Conservation (phyloP, 306 rosid species). For the Albizia julibrissin region DNA sequence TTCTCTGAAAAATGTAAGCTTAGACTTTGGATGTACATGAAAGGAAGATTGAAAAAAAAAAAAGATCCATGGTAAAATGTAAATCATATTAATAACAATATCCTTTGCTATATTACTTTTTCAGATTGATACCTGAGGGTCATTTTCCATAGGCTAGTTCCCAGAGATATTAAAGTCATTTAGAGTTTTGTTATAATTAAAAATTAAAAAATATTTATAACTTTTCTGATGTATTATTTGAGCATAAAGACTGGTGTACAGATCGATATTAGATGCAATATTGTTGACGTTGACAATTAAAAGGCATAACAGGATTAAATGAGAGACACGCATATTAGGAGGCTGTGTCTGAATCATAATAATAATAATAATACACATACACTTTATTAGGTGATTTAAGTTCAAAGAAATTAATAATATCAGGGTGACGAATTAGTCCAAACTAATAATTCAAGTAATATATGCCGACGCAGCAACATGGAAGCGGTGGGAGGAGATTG, state of each 20-base stretch:
- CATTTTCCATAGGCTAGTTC: no score
- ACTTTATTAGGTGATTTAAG: background rate
- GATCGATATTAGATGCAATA: background rate
- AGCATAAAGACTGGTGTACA: background rate
- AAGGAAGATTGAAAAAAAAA: no score
- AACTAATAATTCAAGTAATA: background rate
- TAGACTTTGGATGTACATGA: no score
- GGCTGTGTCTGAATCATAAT: slow-evolving; percentile 36
- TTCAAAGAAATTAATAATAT: background rate
- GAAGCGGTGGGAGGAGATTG: background rate
- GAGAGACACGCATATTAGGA: background rate
- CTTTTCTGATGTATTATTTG: no score
- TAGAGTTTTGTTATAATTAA: no score
- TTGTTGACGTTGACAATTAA: background rate
- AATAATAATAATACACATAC: background rate
- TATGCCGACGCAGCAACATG: slow-evolving; percentile 33
- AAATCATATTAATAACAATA: no score
- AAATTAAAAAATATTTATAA: no score
- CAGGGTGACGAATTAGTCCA: background rate
- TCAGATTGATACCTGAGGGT: no score
- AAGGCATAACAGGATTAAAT: slow-evolving; percentile 8
- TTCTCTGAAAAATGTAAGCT: background rate
- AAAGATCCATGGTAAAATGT: no score
- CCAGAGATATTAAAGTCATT: no score
- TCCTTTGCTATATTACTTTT: no score